phyloP scores from a whole-genome alignment of 768 basidiomycete genomes.

The Pleurotus eryngii region DNA sequence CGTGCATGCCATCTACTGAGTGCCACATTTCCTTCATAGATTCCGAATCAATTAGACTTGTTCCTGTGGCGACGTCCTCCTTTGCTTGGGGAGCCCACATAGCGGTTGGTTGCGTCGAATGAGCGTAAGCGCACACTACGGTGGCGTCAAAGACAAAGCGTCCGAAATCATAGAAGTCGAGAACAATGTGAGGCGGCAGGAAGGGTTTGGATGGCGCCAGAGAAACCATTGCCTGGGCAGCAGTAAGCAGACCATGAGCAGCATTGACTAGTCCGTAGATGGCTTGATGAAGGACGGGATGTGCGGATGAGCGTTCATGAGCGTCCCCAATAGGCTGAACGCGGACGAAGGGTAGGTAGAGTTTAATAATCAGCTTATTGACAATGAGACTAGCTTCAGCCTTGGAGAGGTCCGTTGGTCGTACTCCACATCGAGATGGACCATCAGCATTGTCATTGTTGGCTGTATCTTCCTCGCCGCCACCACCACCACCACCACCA shows the following conservation, averaged over 20 bases:
- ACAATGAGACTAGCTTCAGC: slow-evolving; percentile 56
- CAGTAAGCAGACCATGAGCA: slow-evolving; percentile 60
- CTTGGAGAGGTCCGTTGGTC: not conserved
- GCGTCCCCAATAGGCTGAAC: not conserved
- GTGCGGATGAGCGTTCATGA: not conserved
- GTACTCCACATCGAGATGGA: not conserved
- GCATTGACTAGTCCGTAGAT: slow-evolving; percentile 59
- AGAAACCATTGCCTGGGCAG: slow-evolving; percentile 18
- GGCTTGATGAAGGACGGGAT: slow-evolving; percentile 34
- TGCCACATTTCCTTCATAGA: slow-evolving; percentile 23
- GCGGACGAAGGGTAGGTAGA: slow-evolving; percentile 66
- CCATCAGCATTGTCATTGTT: not conserved
- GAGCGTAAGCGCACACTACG: slow-evolving; percentile 60
- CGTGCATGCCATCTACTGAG: slow-evolving; percentile 6
- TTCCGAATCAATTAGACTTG: not conserved
- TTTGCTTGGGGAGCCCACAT: slow-evolving; percentile 44
- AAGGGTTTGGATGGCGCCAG: slow-evolving; percentile 13
- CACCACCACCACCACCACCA: not conserved
- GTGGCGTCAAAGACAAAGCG: slow-evolving; percentile 65
- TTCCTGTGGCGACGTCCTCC: slow-evolving; percentile 19
- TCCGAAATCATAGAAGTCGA: slow-evolving; percentile 58
- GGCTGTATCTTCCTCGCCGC: not conserved
- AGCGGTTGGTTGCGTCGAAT: slow-evolving; percentile 47
- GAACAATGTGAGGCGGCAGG: slow-evolving; percentile 35
- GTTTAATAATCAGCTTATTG: slow-evolving; percentile 57